Conservation (phyloP, 805 yeast genomes). For the Nakazawaea sp. region DNA sequence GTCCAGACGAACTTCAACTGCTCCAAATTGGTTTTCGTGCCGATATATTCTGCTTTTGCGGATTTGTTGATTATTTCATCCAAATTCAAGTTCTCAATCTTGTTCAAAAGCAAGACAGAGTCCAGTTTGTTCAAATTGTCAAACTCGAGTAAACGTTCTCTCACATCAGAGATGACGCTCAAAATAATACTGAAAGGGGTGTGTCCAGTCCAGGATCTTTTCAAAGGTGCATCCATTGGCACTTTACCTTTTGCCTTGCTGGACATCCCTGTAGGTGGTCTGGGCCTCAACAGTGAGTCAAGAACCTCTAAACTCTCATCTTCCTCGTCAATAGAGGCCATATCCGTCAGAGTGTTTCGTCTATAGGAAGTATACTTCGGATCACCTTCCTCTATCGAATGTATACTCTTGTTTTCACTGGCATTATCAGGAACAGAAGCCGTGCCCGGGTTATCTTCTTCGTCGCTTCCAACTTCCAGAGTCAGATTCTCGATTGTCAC, state of each 20-base stretch:
- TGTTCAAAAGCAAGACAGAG: slow-evolving; percentile 26
- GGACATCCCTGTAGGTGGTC: slow-evolving; percentile 57
- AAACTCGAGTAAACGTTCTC: slow-evolving; percentile 26
- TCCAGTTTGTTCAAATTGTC: slow-evolving; percentile 17
- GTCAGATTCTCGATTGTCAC: slow-evolving; percentile 9
- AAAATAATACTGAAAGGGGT: slow-evolving; percentile 38
- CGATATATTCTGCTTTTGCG: slow-evolving; percentile 33
- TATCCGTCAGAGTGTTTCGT: too few species aligned
- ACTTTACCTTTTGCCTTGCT: slow-evolving; percentile 45
- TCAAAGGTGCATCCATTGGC: slow-evolving; percentile 42
- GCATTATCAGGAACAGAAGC: background rate
- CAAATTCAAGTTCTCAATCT: slow-evolving; percentile 33
- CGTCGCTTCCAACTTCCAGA: background rate
- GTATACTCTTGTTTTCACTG: background rate
- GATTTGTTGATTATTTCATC: slow-evolving; percentile 13
- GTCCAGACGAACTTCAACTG: slow-evolving; percentile 59
- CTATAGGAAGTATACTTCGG: background rate
- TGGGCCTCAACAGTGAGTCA: slow-evolving; percentile 36
- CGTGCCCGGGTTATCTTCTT: background rate
- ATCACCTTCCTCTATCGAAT: background rate
- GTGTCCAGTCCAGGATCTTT: slow-evolving; percentile 51
- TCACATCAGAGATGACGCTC: slow-evolving; percentile 23
- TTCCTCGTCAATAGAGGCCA: background rate
- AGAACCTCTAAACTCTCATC: slow-evolving; percentile 21
- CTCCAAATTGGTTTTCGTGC: slow-evolving; percentile 31